phyloP scores from a whole-genome alignment of 768 basidiomycete genomes.

The Flagelloscypha sp. region DNA sequence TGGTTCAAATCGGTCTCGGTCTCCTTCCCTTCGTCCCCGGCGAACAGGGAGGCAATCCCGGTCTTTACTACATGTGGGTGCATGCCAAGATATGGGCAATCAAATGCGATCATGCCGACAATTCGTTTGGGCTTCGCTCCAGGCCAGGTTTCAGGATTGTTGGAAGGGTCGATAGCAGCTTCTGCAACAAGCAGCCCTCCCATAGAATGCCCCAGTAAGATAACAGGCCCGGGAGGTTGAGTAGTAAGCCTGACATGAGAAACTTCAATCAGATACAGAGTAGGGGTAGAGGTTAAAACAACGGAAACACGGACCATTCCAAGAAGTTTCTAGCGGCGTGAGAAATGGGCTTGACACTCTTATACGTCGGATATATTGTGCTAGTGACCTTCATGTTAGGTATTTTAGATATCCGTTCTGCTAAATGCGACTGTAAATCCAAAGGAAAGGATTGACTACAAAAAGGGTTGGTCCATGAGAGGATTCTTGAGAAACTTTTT shows the following conservation, averaged over 20 bases:
- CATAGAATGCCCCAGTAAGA: slow-evolving; percentile 53
- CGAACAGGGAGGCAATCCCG: slow-evolving; percentile 47
- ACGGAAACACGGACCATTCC: slow-evolving; percentile 33
- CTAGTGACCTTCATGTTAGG: slow-evolving; percentile 33
- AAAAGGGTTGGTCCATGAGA: not conserved
- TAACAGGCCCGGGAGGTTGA: slow-evolving; percentile 47
- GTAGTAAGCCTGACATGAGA: slow-evolving; percentile 36
- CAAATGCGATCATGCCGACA: slow-evolving; percentile 48
- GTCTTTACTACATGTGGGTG: slow-evolving; percentile 53
- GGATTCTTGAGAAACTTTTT: slow-evolving; percentile 1
- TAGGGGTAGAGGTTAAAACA: not conserved
- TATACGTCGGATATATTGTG: slow-evolving; percentile 54
- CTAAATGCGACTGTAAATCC: slow-evolving; percentile 39
- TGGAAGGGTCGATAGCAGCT: slow-evolving; percentile 37
- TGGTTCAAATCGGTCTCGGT: slow-evolving; percentile 37
- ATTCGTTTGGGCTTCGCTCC: slow-evolving; percentile 33
- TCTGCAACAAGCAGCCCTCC: slow-evolving; percentile 53
- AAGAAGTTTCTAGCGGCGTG: slow-evolving; percentile 45
- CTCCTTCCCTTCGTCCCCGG: slow-evolving; percentile 19
- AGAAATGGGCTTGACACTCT: slow-evolving; percentile 45
- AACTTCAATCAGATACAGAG: slow-evolving; percentile 1
- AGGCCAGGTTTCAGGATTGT: slow-evolving; percentile 18
- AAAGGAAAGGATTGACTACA: slow-evolving; percentile 42
- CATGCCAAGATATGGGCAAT: slow-evolving; percentile 53
- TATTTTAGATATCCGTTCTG: slow-evolving; percentile 17